Evolutionary conservation across 208 protist genomes (phyloP).

Genomic region (Trypanosomatidae sp.): DNA sequence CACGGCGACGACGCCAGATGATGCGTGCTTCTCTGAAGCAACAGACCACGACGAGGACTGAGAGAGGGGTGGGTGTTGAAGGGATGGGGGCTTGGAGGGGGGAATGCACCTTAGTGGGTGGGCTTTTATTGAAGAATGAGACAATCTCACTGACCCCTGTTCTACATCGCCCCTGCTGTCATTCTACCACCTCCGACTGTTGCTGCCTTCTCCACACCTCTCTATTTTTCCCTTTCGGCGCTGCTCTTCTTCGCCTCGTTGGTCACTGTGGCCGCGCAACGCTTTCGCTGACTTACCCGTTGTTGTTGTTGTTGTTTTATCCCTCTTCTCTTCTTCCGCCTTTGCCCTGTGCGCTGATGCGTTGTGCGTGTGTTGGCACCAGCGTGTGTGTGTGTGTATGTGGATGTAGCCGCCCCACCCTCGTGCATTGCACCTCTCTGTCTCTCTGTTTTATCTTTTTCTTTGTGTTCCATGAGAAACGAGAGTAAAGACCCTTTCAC

Average conservation of each 20-base stretch:
- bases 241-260: neutral
- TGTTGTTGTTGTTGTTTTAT: neutral
- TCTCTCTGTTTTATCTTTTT: no score
- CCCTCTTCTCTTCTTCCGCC: neutral
- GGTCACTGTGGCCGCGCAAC: neutral
- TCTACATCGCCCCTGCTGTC: neutral
- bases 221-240: neutral
- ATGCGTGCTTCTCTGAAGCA: constrained; percentile 11
- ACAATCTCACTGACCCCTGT: neutral
- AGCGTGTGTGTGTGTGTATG: neutral
- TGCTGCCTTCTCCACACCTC: neutral
- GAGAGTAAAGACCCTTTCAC: neutral
- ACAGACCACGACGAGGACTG: constrained; percentile 13
- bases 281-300: neutral
- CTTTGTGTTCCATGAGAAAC: neutral
- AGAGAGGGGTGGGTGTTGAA: neutral
- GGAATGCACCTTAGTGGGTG: neutral
- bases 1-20: constrained; percentile 23
- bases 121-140: neutral
- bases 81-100: neutral
- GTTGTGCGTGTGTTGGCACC: neutral
- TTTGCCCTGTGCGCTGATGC: neutral
- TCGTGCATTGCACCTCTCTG: no score
- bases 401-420: neutral
- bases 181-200: neutral